Evolutionary conservation across 805 yeast genomes (phyloP).

Genomic region (Candida berthetii): DNA sequence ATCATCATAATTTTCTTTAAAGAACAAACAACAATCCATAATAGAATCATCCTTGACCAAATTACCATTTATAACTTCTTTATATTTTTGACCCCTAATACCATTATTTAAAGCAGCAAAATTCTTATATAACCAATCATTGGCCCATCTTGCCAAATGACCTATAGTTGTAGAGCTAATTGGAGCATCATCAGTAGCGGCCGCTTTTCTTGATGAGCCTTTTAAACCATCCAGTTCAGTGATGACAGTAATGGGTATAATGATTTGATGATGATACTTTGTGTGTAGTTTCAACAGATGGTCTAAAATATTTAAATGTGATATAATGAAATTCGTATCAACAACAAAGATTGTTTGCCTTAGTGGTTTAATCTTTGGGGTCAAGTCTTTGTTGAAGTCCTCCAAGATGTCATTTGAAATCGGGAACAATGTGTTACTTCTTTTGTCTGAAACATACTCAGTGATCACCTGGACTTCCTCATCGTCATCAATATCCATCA

Average conservation of each 20-base stretch:
- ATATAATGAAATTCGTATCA: conserved; percentile 79
- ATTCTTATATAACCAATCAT: conserved; percentile 64
- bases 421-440: conserved; percentile 2
- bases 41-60: conserved; percentile 73
- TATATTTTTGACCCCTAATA: conserved; percentile 58
- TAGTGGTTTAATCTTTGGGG: conserved; percentile 2
- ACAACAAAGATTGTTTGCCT: conserved; percentile 46
- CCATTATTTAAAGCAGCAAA: conserved; percentile 43
- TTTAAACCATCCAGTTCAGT: conserved; percentile 84
- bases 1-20: conserved; percentile 29
- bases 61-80: conserved; percentile 42
- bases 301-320: conserved; percentile 58
- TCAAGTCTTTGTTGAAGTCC: conserved; percentile 1
- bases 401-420: not conserved
- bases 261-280: conserved; percentile 39
- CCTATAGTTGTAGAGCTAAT: conserved; percentile 34
- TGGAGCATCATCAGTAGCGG: not conserved
- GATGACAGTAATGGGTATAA: conserved; percentile 68
- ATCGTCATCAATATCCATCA: conserved; percentile 42
- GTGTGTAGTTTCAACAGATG: conserved; percentile 35
- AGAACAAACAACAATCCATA: conserved; percentile 75
- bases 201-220: conserved; percentile 24
- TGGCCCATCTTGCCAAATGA: conserved; percentile 61
- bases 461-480: conserved; percentile 37
- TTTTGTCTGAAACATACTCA: conserved; percentile 27